Evolutionary conservation across 192 early-diverging fungal species (phyloP).

Genomic region (Coemansia sp.): DNA sequence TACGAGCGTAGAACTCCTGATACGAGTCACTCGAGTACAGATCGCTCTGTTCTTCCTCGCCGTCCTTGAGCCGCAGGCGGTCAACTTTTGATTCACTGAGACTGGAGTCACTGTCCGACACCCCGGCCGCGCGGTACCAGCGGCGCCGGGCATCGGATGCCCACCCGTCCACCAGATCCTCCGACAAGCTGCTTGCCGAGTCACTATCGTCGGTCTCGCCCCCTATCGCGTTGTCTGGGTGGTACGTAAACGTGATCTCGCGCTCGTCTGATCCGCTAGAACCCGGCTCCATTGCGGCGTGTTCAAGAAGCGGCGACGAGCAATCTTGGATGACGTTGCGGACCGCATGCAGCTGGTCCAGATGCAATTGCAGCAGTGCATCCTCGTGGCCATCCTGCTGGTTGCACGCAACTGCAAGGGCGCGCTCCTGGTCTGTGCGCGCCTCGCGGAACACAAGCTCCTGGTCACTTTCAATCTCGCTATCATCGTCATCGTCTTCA

Average conservation of each 20-base stretch:
- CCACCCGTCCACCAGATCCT: conserved; percentile 48
- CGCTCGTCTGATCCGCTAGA: conserved; percentile 12
- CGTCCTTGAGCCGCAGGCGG: conserved; percentile 34
- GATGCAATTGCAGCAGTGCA: conserved; percentile 43
- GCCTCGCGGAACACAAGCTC: conserved; percentile 48
- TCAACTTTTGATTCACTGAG: conserved; percentile 39
- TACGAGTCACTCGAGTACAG: conserved; percentile 50
- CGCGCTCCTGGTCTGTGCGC: conserved; percentile 37
- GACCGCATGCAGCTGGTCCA: conserved; percentile 52
- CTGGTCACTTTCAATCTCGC: conserved; percentile 36
- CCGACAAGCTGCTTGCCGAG: conserved; percentile 27
- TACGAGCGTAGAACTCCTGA: conserved; percentile 48
- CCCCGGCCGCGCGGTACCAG: conserved; percentile 21
- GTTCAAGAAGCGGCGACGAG: conserved; percentile 32
- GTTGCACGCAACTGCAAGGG: conserved; percentile 18
- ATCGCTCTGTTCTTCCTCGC: conserved; percentile 32
- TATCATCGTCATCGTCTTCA: neutral
- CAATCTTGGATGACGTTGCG: conserved; percentile 45
- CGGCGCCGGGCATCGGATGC: conserved; percentile 30
- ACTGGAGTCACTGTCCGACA: conserved; percentile 24
- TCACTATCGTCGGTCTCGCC: conserved; percentile 12
- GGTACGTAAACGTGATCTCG: conserved; percentile 42
- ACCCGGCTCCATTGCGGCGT: conserved; percentile 19
- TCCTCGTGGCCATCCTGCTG: conserved; percentile 39
- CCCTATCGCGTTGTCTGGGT: neutral